Conservation (phyloP, 1,284 basidiomycete species). For the Neolentinus lepideus region DNA sequence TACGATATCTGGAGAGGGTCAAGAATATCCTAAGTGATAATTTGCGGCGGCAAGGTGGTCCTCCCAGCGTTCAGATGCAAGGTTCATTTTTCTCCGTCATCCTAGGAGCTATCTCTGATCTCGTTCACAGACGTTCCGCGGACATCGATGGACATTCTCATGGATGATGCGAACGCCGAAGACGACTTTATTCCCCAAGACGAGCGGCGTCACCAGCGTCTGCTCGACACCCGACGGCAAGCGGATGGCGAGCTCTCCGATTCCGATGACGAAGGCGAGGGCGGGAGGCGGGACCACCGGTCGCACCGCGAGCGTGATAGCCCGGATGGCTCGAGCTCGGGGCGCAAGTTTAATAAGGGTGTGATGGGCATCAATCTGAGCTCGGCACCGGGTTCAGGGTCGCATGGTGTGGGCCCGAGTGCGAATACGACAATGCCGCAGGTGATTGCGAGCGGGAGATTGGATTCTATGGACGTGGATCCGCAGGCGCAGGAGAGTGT, state of each 20-base stretch:
- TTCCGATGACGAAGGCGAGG: constrained; percentile 84
- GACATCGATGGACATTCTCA: constrained; percentile 67
- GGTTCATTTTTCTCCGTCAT: constrained; percentile 36
- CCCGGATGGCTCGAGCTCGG: constrained; percentile 28
- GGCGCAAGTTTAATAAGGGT: constrained; percentile 59
- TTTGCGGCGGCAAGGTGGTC: constrained; percentile 75
- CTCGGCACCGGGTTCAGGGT: constrained; percentile 42
- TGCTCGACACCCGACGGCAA: constrained; percentile 69
- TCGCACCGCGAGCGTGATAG: constrained; percentile 48
- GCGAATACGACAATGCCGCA: constrained; percentile 44
- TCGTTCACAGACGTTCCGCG: constrained; percentile 60
- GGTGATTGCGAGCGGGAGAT: background rate
- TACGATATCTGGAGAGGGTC: constrained; percentile 89
- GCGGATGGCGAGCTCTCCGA: constrained; percentile 78
- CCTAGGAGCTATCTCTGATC: background rate
- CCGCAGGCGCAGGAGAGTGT: constrained; percentile 4
- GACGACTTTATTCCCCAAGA: constrained; percentile 78
- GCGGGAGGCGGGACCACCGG: constrained; percentile 61
- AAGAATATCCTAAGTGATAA: constrained; percentile 92
- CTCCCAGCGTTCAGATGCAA: constrained; percentile 86
- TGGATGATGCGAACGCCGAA: constrained; percentile 75
- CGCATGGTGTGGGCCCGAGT: constrained; percentile 68
- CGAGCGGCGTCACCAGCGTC: constrained; percentile 62
- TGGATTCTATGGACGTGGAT: constrained; percentile 25
- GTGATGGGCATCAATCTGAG: constrained; percentile 58